A percentile compares a stretch with the other conserved stretches of the same genome.
Conservation (phyloP, 1,139 yeast genomes). For the Taphrina populina region DNA sequence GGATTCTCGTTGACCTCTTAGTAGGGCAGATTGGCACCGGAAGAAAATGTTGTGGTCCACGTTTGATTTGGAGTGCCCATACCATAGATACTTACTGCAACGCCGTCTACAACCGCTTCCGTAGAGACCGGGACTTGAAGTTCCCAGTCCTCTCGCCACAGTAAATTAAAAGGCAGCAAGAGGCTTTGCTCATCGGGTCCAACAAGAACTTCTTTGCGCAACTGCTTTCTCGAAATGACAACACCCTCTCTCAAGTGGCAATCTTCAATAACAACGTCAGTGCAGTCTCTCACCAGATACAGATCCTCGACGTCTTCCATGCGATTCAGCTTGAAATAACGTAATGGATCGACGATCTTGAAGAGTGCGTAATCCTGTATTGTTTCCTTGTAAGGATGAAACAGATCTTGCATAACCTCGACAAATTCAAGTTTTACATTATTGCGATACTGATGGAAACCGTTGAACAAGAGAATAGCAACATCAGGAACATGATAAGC, state of each 20-base stretch:
- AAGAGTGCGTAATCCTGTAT: slow-evolving; percentile 16
- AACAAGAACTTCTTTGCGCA: slow-evolving; percentile 15
- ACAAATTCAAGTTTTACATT: slow-evolving; percentile 3
- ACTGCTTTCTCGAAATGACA: slow-evolving; percentile 4
- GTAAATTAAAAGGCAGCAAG: slow-evolving; percentile 10
- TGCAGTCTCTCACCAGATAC: background rate
- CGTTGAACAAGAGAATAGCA: slow-evolving; percentile 26
- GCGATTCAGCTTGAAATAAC: slow-evolving; percentile 24
- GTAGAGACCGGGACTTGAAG: slow-evolving; percentile 15
- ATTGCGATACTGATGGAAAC: slow-evolving; percentile 26
- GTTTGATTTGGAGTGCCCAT: slow-evolving; percentile 25
- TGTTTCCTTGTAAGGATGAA: slow-evolving; percentile 23
- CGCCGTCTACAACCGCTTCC: slow-evolving; percentile 13
- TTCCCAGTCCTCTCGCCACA: slow-evolving; percentile 26
- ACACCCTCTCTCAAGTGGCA: slow-evolving; percentile 10
- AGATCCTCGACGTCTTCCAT: slow-evolving; percentile 26
- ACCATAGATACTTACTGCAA: slow-evolving; percentile 16
- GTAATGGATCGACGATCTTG: slow-evolving; percentile 22
- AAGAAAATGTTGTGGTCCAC: slow-evolving; percentile 18
- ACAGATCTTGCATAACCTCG: background rate
- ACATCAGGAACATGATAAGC: slow-evolving; percentile 12
- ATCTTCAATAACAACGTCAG: background rate
- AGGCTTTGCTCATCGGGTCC: slow-evolving; percentile 27
- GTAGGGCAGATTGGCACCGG: slow-evolving; percentile 29
- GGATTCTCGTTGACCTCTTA: background rate